Conservation (phyloP, 139 green algal genomes). For the Chlorella vulgaris region DNA sequence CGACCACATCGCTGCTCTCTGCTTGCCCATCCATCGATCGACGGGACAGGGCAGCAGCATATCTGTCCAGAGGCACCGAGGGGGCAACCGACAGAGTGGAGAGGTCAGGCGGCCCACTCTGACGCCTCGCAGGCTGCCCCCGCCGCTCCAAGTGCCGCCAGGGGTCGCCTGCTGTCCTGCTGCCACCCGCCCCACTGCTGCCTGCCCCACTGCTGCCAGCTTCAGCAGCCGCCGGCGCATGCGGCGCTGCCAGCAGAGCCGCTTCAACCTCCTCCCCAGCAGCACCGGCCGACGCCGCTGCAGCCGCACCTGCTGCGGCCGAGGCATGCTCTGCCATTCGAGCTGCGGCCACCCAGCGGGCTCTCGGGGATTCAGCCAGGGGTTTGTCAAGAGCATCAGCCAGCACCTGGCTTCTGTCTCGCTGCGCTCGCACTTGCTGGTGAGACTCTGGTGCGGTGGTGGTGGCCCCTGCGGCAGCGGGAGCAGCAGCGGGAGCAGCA, state of each 20-base stretch:
- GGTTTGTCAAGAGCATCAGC: background rate
- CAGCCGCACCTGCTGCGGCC: background rate
- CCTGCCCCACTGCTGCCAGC: background rate
- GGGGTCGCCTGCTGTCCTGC: background rate
- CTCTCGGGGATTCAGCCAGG: background rate
- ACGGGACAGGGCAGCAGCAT: background rate
- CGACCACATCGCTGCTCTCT: too few species aligned
- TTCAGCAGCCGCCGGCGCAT: too few species aligned
- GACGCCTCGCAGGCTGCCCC: background rate
- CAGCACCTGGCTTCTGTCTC: background rate
- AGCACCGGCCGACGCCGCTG: background rate
- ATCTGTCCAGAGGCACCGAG: background rate
- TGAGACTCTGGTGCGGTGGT: constrained; percentile 15
- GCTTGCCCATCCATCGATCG: background rate
- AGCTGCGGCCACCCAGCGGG: background rate
- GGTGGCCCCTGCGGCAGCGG: background rate
- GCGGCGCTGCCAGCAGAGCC: background rate
- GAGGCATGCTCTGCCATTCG: background rate
- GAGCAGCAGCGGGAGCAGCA: too few species aligned
- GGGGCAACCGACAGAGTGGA: background rate
- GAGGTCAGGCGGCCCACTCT: constrained; percentile 3
- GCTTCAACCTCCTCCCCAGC: background rate
- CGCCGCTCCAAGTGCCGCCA: background rate
- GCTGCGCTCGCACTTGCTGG: constrained; percentile 7
- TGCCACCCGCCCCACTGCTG: background rate